Base-by-base conservation (phyloP, 192 early-diverging fungal genomes). In the Podila minutissima region DNA sequence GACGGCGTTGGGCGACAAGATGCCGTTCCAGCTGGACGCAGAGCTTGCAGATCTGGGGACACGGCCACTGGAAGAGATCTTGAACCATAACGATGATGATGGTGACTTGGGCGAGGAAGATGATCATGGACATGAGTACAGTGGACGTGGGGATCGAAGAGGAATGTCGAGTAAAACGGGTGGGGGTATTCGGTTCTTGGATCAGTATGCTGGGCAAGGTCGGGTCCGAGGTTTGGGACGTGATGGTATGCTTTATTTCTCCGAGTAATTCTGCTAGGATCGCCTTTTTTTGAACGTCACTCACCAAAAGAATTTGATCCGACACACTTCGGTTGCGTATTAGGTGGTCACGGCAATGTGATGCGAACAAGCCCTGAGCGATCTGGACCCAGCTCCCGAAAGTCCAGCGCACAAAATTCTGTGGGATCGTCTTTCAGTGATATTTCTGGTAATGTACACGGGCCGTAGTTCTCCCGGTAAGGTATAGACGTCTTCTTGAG, bases 361-460 rank as follows among this genome's bases (percentile, higher is more conserved):
- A 50, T 19, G 9, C 50, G 66, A 33, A 58, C 66, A 2, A 81
- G 76, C 22, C 76, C 76, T 51, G 76, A 81, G 28, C 48, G 77
- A 10, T 81, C 77, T 28, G 71, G 66, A 0, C 46, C 66, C 3
- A 73, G 20, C 31, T 81, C 77, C 1, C 48, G 71, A 26, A 81
- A 81, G 35, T 81, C 77, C 10, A 81, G 77, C 33, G 77, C 77
- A 17, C 77, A 81, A 69, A 79, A 86, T 46, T 86, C 84, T 59
- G 84, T 85, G 0, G 82, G 82, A 17, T 85, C 84, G 3, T 85
- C 84, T 2, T 87, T 83, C 53, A 87, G 86, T 60, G 86, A 87
- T 71, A 55, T 87, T 0, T 85, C 84, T 17, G 86, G 86, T 84
- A 83, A 59, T 29, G 9, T 38, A 15, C 1, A 6, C 19, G 3